These are phyloP conservation scores for Medicago truncatula DNA, from an alignment of 306 rosid species.

Conservation along the genomic window DNA sequence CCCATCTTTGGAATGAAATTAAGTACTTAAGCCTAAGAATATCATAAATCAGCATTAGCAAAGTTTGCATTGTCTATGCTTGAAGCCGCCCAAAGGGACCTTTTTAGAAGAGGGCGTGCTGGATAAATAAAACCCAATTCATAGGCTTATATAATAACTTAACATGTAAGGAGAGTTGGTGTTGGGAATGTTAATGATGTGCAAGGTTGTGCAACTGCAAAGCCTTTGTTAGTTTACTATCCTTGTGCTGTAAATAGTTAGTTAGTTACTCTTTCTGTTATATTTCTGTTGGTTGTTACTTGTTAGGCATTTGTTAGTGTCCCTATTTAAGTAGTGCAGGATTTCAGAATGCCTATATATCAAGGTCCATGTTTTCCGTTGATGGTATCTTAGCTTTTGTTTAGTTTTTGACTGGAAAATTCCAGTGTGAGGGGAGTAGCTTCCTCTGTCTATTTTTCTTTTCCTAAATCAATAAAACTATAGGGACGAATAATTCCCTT, in stretches of 20 bases:
- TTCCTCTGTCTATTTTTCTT: neutral
- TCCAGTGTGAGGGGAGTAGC: neutral
- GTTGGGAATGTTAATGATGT: no score
- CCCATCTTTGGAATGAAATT: no score
- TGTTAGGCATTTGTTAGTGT: neutral
- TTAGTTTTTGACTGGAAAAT: neutral
- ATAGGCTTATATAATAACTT: neutral
- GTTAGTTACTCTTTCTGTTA: neutral
- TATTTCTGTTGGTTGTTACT: neutral
- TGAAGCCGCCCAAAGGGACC: neutral
- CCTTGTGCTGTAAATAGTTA: neutral
- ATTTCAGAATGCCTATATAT: neutral
- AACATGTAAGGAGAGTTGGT: slow-evolving; percentile 7
- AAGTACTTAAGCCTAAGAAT: no score
- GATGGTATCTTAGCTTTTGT: neutral
- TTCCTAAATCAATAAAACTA: neutral
- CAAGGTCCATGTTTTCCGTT: neutral
- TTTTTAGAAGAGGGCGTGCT: neutral
- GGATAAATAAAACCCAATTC: neutral
- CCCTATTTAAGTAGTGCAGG: neutral
- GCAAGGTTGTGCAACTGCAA: no score
- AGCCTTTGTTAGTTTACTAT: no score
- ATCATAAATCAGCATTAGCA: neutral
- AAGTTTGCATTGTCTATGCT: neutral
- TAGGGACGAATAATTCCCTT: neutral